Evolutionary conservation across 2,329 filamentous ascomycete species (phyloP).

Genomic region (Colletotrichum sp.): DNA sequence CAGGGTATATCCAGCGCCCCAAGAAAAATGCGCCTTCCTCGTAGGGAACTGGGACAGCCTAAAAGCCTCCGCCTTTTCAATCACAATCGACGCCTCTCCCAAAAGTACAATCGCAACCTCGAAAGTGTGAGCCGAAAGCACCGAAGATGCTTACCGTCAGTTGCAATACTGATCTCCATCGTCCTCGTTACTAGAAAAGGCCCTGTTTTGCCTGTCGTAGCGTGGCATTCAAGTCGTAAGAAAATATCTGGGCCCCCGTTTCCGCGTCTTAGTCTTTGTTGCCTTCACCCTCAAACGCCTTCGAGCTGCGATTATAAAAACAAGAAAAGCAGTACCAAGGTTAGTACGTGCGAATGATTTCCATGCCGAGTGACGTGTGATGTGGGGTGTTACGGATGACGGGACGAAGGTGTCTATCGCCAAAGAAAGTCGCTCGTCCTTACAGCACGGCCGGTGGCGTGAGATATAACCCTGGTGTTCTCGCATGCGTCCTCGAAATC

Average conservation of each 20-base stretch:
- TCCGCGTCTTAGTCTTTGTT: neutral
- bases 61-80: neutral
- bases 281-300: neutral
- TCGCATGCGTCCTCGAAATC: constrained; percentile 16
- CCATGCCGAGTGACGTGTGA: neutral
- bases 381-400: neutral
- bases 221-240: neutral
- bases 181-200: neutral
- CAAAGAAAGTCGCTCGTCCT: constrained; percentile 9
- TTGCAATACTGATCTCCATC: neutral
- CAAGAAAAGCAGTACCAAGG: neutral
- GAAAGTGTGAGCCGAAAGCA: neutral
- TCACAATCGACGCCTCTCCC: neutral
- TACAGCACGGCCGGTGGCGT: constrained; percentile 9
- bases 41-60: neutral
- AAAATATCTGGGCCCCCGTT: neutral
- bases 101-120: neutral
- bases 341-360: neutral
- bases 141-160: neutral
- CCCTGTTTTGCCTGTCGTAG: neutral
- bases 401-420: neutral
- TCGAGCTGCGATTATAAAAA: neutral
- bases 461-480: constrained; percentile 2
- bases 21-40: neutral
- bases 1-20: neutral